Evolutionary conservation across 2,329 filamentous ascomycete species (phyloP).

Genomic region (Ambrosiella beaveri): DNA sequence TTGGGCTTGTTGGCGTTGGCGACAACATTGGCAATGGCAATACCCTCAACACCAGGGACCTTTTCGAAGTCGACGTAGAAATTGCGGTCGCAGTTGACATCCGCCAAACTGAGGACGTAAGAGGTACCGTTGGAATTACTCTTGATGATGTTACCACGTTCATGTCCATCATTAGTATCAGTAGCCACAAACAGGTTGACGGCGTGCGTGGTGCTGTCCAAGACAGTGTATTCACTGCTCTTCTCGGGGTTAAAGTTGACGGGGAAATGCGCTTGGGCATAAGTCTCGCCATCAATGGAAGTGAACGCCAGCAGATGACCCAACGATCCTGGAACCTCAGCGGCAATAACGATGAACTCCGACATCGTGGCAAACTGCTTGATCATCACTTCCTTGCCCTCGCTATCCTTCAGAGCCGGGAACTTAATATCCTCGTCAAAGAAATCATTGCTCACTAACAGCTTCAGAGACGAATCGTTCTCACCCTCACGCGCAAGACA

Average conservation of each 20-base stretch:
- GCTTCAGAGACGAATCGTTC: conserved; percentile 40
- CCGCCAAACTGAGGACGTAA: conserved; percentile 67
- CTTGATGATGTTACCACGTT: conserved; percentile 82
- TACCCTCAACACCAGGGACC: conserved; percentile 79
- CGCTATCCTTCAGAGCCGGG: conserved; percentile 38
- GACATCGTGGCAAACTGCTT: conserved; percentile 86
- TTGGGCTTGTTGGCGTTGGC: conserved; percentile 51
- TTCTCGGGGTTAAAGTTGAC: conserved; percentile 63
- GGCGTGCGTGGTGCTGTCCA: conserved; percentile 88
- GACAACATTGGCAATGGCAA: conserved; percentile 74
- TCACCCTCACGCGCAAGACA: conserved; percentile 38
- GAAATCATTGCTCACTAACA: conserved; percentile 65
- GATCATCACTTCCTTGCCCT: conserved; percentile 39
- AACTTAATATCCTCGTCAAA: conserved; percentile 38
- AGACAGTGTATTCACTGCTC: conserved; percentile 64
- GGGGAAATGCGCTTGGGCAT: conserved; percentile 74
- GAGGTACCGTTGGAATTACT: conserved; percentile 97
- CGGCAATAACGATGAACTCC: conserved; percentile 86
- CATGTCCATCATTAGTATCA: conserved; percentile 42
- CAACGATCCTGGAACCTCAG: conserved; percentile 24
- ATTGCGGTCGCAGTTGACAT: conserved; percentile 60
- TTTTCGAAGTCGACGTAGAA: conserved; percentile 95
- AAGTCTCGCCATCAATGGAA: conserved; percentile 69
- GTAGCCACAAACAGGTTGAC: conserved; percentile 87
- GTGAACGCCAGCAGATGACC: conserved; percentile 60